Evolutionary conservation across 1,284 basidiomycete genomes (phyloP).

Genomic region (Porogramme epimiltina): DNA sequence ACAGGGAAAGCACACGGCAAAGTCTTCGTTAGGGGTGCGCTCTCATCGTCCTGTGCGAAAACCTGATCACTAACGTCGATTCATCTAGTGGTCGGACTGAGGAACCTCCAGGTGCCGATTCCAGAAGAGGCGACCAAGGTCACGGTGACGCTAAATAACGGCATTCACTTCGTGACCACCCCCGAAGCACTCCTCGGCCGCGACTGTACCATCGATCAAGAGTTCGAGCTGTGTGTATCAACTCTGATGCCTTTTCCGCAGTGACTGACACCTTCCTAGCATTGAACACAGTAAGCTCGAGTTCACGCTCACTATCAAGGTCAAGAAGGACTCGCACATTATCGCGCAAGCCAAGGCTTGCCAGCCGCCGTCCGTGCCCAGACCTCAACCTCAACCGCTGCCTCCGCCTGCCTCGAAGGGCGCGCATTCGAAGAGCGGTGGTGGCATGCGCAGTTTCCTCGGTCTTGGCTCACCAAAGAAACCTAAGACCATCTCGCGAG

Average conservation of each 20-base stretch:
- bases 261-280: conserved; percentile 40
- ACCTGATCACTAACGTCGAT: conserved; percentile 42
- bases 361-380: conserved; percentile 40
- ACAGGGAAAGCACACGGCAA: conserved; percentile 84
- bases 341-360: conserved; percentile 71
- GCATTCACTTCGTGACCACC: conserved; percentile 95
- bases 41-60: conserved; percentile 71
- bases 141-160: conserved; percentile 94
- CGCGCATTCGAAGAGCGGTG: conserved; percentile 5
- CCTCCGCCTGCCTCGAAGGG: conserved; percentile 52
- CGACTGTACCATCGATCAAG: conserved; percentile 81
- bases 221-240: conserved; percentile 85
- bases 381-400: conserved; percentile 43
- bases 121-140: conserved; percentile 75
- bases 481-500: conserved; percentile 40
- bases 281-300: conserved; percentile 89
- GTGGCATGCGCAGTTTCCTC: conserved; percentile 76
- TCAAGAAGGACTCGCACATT: conserved; percentile 83
- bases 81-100: conserved; percentile 76
- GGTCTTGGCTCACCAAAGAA: conserved; percentile 74
- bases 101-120: conserved; percentile 71
- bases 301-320: conserved; percentile 85
- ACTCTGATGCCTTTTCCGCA: background rate
- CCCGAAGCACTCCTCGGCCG: conserved; percentile 70
- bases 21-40: conserved; percentile 87